A percentile compares a stretch with the other conserved stretches of the same genome.
These are phyloP conservation scores for Aspergillus novofumigatus DNA, from an alignment of 2,329 filamentous ascomycete species.

Conservation along the genomic window DNA sequence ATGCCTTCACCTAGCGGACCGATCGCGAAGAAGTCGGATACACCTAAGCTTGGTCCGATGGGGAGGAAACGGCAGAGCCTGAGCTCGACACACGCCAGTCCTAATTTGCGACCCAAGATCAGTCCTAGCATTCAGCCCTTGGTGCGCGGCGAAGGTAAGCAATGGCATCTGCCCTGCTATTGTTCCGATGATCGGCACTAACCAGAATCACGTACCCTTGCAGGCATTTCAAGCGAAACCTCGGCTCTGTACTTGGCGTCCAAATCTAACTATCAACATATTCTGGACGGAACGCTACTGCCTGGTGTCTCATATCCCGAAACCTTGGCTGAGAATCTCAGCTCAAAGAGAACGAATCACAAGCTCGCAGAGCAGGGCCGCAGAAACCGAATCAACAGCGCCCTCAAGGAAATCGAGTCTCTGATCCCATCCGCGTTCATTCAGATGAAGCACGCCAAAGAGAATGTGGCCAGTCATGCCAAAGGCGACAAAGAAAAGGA, in stretches of 20 bases:
- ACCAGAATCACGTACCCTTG: conserved; percentile 7
- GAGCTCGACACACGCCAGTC: conserved; percentile 73
- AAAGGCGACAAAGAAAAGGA: conserved; percentile 40
- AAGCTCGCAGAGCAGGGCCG: conserved; percentile 97
- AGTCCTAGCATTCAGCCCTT: conserved; percentile 93
- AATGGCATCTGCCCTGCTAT: conserved; percentile 20
- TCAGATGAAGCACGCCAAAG: conserved; percentile 41
- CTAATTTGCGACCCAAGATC: conserved; percentile 81
- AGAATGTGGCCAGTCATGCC: conserved; percentile 36
- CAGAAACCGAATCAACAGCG: conserved; percentile 90
- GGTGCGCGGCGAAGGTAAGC: conserved; percentile 65
- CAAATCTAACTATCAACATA: conserved; percentile 98
- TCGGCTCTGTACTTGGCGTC: conserved; percentile 76
- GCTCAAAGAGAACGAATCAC: conserved; percentile 93
- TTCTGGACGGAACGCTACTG: conserved; percentile 85
- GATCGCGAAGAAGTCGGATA: conserved; percentile 39
- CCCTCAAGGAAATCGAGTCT: conserved; percentile 83
- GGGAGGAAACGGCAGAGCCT: conserved; percentile 68
- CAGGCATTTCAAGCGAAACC: conserved; percentile 52
- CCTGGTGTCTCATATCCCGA: conserved; percentile 88
- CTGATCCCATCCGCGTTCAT: conserved; percentile 62
- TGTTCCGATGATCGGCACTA: conserved; percentile 1
- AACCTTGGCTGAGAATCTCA: conserved; percentile 86
- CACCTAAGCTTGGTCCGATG: conserved; percentile 46
- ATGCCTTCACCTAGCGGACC: conserved; percentile 49